Evolutionary conservation across 2,329 filamentous ascomycete genomes (phyloP), one percentile per base, ranked within the genome.

Genomic region (Penicillium sp.): DNA sequence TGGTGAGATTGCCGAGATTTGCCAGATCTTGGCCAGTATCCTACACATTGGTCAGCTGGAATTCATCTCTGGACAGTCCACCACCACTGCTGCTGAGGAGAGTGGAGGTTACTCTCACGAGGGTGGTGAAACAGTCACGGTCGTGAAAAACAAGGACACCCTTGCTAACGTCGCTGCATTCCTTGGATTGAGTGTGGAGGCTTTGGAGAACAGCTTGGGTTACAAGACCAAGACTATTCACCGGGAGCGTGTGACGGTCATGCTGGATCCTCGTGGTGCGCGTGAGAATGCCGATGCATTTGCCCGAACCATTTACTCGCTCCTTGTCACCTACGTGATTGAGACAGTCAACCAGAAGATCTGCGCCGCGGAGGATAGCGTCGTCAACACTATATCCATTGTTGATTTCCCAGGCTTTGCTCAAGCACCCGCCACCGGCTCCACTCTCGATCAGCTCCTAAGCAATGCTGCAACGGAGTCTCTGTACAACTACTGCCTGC

Each of bases 151-250:
- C 77, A 96, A 93, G 79, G 94, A 98, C 63, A 89, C 91, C 1
- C 82, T 99, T 6, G 83, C 83, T 45, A 91, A 94, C 50, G 84
- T 99, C 55, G 93, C 95, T 11, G 93, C 94, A n/a, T 99, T 99
- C 82, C 81, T 99, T 1, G 95, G 95, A 49, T 89, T 99, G 6
- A 86, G 88, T 69, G 85, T 89, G 10, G 83, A 86, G 51, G 91
- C 96, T 61, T 83, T 99, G 5, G 93, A 99, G 78, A 88, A 86
- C 41, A 96, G 92, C 34, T 82, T 99, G 59, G 92, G 93, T 3
- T 96, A 97, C 82, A 96, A 96, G 80, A 98, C 92, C 20, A 97
- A 96, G 82, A 97, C 95, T 67, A 89, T 99, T 58, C 91, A 96
- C 72, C 90, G 92, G 64, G 95, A 99, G 81, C 89, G 95, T 56